Evolutionary conservation across 768 basidiomycete genomes (phyloP).

Genomic region (Rubroboletus satanas): DNA sequence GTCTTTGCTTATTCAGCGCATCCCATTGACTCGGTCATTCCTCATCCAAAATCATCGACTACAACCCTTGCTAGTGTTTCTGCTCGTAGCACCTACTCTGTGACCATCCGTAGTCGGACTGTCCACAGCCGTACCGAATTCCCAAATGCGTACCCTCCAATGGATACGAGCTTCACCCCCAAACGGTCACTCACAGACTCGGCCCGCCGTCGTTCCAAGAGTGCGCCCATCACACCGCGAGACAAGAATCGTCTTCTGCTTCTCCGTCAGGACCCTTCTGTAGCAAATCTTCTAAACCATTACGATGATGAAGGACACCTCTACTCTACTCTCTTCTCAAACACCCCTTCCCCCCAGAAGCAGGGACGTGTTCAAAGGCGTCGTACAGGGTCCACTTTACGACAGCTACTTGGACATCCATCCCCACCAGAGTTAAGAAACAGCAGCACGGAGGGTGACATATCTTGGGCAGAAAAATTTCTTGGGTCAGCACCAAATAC

Average conservation of each 20-base stretch:
- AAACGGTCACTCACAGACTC: conserved; percentile 28
- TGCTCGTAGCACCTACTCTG: conserved; percentile 62
- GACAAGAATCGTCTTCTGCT: conserved; percentile 52
- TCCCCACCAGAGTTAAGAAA: conserved; percentile 27
- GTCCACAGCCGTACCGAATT: conserved; percentile 62
- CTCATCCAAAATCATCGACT: conserved; percentile 47
- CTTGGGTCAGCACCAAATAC: conserved; percentile 46
- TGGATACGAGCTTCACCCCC: conserved; percentile 27
- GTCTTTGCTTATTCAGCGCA: conserved; percentile 43
- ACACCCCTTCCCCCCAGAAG: conserved; percentile 38
- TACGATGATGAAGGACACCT: conserved; percentile 73
- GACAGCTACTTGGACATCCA: conserved; percentile 64
- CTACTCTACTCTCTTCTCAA: conserved; percentile 60
- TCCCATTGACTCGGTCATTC: conserved; percentile 57
- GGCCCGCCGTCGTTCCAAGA: conserved; percentile 28
- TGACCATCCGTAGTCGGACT: conserved; percentile 64
- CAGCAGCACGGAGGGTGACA: conserved; percentile 61
- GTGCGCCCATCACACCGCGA: conserved; percentile 38
- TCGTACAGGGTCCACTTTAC: conserved; percentile 68
- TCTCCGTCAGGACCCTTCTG: conserved; percentile 74
- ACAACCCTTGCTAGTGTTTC: conserved; percentile 51
- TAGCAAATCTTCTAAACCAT: conserved; percentile 65
- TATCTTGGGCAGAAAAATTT: conserved; percentile 80
- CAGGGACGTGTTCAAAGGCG: conserved; percentile 50
- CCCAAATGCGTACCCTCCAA: conserved; percentile 54